Percentiles rank a stretch among this genome's conserved stretches.
Evolutionary conservation across 805 yeast species (phyloP).

Genomic region (Ogataea ramenticola): DNA sequence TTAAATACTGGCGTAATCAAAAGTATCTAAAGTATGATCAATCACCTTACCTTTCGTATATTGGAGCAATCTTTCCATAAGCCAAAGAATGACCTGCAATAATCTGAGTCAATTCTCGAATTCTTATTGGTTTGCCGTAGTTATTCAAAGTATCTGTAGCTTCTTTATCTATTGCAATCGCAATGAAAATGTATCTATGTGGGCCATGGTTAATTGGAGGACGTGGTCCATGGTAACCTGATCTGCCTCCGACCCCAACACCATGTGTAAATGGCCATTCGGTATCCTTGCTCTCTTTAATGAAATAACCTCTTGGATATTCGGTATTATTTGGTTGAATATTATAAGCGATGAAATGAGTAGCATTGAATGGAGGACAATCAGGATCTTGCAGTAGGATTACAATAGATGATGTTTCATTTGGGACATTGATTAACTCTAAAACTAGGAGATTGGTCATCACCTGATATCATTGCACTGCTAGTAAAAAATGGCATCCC

Average conservation of each 20-base stretch:
- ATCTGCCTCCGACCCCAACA: neutral
- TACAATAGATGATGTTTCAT: neutral
- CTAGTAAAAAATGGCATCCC: slow-evolving; percentile 1
- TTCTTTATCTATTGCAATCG: slow-evolving; percentile 4
- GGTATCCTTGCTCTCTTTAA: neutral
- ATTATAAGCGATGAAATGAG: slow-evolving; percentile 3
- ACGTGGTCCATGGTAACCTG: slow-evolving; percentile 7
- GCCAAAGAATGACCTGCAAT: slow-evolving; percentile 3
- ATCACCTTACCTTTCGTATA: slow-evolving; percentile 1
- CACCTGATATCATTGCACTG: neutral
- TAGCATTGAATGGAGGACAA: slow-evolving; percentile 2
- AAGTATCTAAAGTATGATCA: no score
- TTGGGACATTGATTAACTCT: neutral
- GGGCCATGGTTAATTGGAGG: slow-evolving; percentile 6
- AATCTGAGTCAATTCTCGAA: neutral
- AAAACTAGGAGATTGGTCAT: slow-evolving; percentile 2
- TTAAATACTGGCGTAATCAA: no score
- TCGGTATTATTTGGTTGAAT: neutral
- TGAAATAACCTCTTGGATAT: slow-evolving; percentile 1
- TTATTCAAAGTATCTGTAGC: neutral
- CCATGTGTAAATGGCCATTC: slow-evolving; percentile 3
- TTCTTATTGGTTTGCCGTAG: neutral
- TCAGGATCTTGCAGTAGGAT: slow-evolving; percentile 5
- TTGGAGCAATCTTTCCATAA: slow-evolving; percentile 3
- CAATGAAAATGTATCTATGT: slow-evolving; percentile 5